These are phyloP conservation scores for Paramyrothecium roridum DNA, from an alignment of 2,329 filamentous ascomycete species.

Conservation along the genomic window DNA sequence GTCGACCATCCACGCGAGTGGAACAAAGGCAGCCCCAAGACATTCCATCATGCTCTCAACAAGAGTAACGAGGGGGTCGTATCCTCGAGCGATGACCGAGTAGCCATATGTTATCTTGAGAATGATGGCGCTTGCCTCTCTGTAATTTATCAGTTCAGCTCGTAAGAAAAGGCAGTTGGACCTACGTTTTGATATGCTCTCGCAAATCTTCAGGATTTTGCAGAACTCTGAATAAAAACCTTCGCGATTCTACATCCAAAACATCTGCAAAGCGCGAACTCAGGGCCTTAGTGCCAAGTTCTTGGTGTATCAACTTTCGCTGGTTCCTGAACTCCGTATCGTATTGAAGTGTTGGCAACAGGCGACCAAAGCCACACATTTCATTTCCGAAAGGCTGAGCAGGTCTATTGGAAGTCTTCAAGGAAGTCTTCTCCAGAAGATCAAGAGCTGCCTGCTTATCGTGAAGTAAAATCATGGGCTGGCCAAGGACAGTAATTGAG, in stretches of 20 bases:
- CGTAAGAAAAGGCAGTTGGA: no score
- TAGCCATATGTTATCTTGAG: constrained; percentile 28
- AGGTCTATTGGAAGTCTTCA: constrained; percentile 28
- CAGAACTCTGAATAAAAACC: constrained; percentile 16
- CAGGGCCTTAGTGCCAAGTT: constrained; percentile 19
- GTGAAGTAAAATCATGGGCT: constrained; percentile 36
- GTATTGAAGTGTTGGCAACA: constrained; percentile 12
- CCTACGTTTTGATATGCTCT: no score
- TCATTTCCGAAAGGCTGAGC: constrained; percentile 14
- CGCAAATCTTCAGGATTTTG: constrained; percentile 17
- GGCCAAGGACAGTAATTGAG: constrained; percentile 36
- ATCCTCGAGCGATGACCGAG: constrained; percentile 19
- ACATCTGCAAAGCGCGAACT: constrained; percentile 11
- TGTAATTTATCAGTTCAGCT: no score
- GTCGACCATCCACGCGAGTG: constrained; percentile 27
- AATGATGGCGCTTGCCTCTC: no score
- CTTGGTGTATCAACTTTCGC: constrained; percentile 24
- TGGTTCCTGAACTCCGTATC: constrained; percentile 12
- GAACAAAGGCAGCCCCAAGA: constrained; percentile 21
- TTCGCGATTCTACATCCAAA: constrained; percentile 21
- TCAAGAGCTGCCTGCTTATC: constrained; percentile 29
- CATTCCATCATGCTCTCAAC: constrained; percentile 23
- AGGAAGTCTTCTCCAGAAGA: constrained; percentile 29
- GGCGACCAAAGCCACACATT: constrained; percentile 16
- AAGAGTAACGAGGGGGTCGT: constrained; percentile 24